These are phyloP conservation scores for Fusarium robinianum DNA, from an alignment of 2,329 filamentous ascomycete species.

Conservation along the genomic window DNA sequence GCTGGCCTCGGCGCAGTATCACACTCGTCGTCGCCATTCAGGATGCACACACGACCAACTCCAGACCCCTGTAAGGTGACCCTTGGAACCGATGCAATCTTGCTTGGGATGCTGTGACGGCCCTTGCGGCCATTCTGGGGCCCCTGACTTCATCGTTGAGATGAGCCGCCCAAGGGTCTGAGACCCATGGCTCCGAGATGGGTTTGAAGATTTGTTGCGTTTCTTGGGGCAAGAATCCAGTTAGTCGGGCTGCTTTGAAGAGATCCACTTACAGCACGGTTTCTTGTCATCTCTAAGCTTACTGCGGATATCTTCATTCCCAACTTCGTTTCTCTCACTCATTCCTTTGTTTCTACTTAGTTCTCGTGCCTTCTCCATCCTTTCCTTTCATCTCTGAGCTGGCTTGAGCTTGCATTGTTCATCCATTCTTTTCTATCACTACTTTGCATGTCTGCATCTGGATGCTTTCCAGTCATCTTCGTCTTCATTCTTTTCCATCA, in stretches of 20 bases:
- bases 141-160: constrained; percentile 21
- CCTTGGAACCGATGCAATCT: constrained; percentile 39
- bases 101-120: constrained; percentile 29
- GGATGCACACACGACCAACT: constrained; percentile 23
- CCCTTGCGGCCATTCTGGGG: constrained; percentile 8
- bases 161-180: constrained; percentile 11
- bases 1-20: constrained; percentile 16
- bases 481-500: constrained; percentile 29
- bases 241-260: too few species aligned
- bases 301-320: constrained; percentile 16
- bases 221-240: too few species aligned
- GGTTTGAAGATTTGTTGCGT: too few species aligned
- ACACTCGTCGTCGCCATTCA: constrained; percentile 5
- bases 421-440: constrained; percentile 12
- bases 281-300: too few species aligned
- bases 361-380: constrained; percentile 17
- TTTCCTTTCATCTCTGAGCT: constrained; percentile 29
- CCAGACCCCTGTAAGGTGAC: constrained; percentile 31
- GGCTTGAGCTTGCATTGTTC: constrained; percentile 27
- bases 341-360: constrained; percentile 30
- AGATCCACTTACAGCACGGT: too few species aligned
- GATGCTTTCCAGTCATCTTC: constrained; percentile 13
- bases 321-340: constrained; percentile 25
- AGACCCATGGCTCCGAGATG: constrained; percentile 8
- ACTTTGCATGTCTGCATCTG: too few species aligned